Conservation (phyloP, 1,139 yeast genomes). For the Geotrichum citri-aurantii region DNA sequence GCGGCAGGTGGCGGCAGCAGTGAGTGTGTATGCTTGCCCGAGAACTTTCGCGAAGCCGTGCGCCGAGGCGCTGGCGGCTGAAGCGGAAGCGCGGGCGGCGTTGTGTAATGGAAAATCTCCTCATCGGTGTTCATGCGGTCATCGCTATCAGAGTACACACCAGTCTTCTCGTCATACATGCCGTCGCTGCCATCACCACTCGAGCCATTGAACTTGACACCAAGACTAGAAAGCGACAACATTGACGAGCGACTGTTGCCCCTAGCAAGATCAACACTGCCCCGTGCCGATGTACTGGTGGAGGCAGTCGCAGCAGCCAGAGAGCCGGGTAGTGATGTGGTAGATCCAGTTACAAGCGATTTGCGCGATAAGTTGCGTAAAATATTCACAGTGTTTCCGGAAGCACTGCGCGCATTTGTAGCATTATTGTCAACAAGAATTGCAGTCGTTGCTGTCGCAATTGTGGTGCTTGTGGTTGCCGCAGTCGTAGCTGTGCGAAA, state of each 20-base stretch:
- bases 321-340: neutral
- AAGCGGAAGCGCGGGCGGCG: slow-evolving; percentile 3
- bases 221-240: slow-evolving; percentile 8
- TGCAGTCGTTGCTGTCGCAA: slow-evolving; percentile 7
- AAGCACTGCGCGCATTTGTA: neutral
- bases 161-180: neutral
- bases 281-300: neutral
- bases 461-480: slow-evolving; percentile 1
- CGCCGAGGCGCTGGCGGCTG: slow-evolving; percentile 3
- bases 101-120: neutral
- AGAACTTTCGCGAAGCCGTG: neutral
- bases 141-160: neutral
- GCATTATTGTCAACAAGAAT: neutral
- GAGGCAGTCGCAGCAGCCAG: neutral
- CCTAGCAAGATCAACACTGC: neutral
- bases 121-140: neutral
- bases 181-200: neutral
- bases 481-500: neutral
- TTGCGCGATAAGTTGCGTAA: slow-evolving; percentile 9
- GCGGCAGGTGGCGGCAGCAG: neutral
- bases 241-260: slow-evolving; percentile 6
- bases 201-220: slow-evolving; percentile 1
- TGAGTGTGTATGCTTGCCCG: neutral
- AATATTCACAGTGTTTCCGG: neutral
- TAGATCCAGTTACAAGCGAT: slow-evolving; percentile 1